Percentiles rank a stretch among this genome's conserved stretches.
These are phyloP conservation scores for Trichaptum fuscoviolaceum DNA, from an alignment of 768 basidiomycete species.

Conservation along the genomic window DNA sequence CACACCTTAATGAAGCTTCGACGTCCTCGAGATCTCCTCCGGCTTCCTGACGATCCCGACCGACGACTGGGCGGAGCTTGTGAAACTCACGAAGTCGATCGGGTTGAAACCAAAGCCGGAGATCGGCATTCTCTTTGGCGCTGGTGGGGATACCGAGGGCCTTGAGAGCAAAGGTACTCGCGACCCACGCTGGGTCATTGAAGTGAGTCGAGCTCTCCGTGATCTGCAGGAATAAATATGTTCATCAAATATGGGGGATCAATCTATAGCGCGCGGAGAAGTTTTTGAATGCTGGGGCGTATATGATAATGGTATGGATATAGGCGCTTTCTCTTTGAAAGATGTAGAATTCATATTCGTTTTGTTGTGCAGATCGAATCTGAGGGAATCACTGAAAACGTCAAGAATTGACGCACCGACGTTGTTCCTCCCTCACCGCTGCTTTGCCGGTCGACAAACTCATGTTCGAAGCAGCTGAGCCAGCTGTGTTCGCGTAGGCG, in stretches of 20 bases:
- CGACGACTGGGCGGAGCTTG: slow-evolving; percentile 36
- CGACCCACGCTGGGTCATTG: slow-evolving; percentile 36
- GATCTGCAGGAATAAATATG: not conserved
- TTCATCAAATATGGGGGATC: not conserved
- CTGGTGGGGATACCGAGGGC: slow-evolving; percentile 18
- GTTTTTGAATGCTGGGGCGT: slow-evolving; percentile 36
- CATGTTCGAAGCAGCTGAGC: slow-evolving; percentile 44
- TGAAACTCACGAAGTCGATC: slow-evolving; percentile 33
- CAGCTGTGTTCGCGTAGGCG: slow-evolving; percentile 33
- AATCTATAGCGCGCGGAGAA: slow-evolving; percentile 25
- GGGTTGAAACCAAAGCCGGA: slow-evolving; percentile 41
- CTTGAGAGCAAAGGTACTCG: slow-evolving; percentile 36
- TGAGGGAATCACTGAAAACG: slow-evolving; percentile 44
- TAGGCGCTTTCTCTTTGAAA: not conserved
- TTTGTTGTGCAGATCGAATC: slow-evolving; percentile 33
- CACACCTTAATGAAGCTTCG: slow-evolving; percentile 25
- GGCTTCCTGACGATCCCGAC: slow-evolving; percentile 42
- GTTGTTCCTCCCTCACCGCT: slow-evolving; percentile 37
- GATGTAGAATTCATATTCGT: slow-evolving; percentile 5
- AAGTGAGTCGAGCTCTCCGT: slow-evolving; percentile 9
- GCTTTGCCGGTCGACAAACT: slow-evolving; percentile 36
- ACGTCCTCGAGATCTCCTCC: slow-evolving; percentile 40
- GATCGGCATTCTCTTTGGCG: slow-evolving; percentile 32
- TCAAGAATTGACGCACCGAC: slow-evolving; percentile 36
- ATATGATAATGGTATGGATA: not conserved